These are phyloP conservation scores for Amphicarpaea edgeworthii DNA, from an alignment of 306 rosid species.

Conservation along the genomic window DNA sequence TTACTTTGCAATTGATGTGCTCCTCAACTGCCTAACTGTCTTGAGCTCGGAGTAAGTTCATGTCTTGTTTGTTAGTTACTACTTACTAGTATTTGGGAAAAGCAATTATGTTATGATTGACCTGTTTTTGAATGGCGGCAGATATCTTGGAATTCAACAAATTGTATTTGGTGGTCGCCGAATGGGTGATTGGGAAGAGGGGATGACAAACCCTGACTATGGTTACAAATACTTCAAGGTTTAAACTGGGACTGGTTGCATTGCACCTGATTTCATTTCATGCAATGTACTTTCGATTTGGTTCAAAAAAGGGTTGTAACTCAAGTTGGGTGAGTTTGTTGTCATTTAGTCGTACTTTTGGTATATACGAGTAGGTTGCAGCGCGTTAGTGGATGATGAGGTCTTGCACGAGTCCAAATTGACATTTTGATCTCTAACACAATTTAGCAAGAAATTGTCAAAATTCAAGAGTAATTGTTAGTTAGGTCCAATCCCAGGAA, in stretches of 20 bases:
- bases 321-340: too few species aligned
- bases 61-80: too few species aligned
- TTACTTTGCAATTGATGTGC: constrained; percentile 85
- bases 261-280: constrained; percentile 18
- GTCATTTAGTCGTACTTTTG: too few species aligned
- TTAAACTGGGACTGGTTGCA: constrained; percentile 44
- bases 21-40: constrained; percentile 84
- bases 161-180: constrained; percentile 83
- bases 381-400: too few species aligned
- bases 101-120: neutral
- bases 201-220: constrained; percentile 76
- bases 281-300: constrained; percentile 11
- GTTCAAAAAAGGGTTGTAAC: constrained; percentile 1
- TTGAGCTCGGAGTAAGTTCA: constrained; percentile 87
- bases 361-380: too few species aligned
- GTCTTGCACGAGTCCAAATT: too few species aligned
- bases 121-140: constrained; percentile 50
- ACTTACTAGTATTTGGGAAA: too few species aligned
- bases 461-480: too few species aligned
- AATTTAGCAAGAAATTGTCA: too few species aligned
- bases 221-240: constrained; percentile 92
- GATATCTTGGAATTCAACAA: constrained; percentile 92
- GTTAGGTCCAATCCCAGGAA: too few species aligned
- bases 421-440: too few species aligned
- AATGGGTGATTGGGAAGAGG: constrained; percentile 97